These are phyloP conservation scores for Podaxis rugospora DNA, from an alignment of 768 basidiomycete species.

Conservation along the genomic window DNA sequence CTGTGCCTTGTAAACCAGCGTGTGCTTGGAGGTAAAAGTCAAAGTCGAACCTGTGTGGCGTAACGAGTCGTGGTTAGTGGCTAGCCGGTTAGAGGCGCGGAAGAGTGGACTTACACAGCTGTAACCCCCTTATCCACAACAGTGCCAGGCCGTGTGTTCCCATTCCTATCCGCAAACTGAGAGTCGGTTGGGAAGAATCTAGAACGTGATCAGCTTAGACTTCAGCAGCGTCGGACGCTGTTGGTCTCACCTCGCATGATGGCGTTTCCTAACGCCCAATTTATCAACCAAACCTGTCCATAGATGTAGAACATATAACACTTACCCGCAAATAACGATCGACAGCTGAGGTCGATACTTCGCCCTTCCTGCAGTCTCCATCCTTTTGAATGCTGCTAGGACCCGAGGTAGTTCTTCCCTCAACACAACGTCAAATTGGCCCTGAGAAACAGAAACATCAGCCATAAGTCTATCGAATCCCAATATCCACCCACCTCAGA, in stretches of 20 bases:
- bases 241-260: slow-evolving; percentile 44
- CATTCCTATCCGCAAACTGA: slow-evolving; percentile 52
- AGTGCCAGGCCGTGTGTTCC: slow-evolving; percentile 77
- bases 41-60: slow-evolving; percentile 46
- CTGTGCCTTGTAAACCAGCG: slow-evolving; percentile 66
- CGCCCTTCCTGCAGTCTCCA: slow-evolving; percentile 35
- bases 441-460: slow-evolving; percentile 36
- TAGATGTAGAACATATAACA: not conserved
- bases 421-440: slow-evolving; percentile 66
- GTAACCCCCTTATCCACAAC: slow-evolving; percentile 80
- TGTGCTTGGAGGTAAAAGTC: slow-evolving; percentile 74
- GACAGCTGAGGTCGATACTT: slow-evolving; percentile 60
- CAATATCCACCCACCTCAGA: slow-evolving; percentile 49
- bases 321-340: slow-evolving; percentile 71
- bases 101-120: slow-evolving; percentile 40
- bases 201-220: slow-evolving; percentile 15
- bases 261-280: slow-evolving; percentile 48
- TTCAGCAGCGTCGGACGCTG: not conserved
- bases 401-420: slow-evolving; percentile 60
- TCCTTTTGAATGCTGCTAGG: slow-evolving; percentile 51
- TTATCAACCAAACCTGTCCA: not conserved
- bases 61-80: not conserved
- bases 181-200: slow-evolving; percentile 56
- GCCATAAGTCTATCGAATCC: not conserved
- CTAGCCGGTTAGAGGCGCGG: not conserved